Conservation (phyloP, 371 early-diverging fungal genomes). For the Coemansia sp. region DNA sequence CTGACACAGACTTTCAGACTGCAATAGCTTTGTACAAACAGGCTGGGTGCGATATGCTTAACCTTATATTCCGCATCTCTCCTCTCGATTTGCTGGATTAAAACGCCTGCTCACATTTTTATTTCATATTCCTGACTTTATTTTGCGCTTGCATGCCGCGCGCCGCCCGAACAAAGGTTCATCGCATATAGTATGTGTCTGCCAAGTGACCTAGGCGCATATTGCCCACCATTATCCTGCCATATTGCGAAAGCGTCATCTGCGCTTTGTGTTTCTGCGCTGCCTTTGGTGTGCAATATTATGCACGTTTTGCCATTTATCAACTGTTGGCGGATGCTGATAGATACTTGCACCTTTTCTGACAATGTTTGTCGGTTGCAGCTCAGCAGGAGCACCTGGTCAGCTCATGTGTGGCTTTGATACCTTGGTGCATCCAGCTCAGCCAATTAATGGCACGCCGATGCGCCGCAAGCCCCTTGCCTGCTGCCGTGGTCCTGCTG, state of each 20-base stretch:
- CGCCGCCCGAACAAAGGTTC: slow-evolving; percentile 6
- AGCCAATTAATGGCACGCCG: slow-evolving; percentile 4
- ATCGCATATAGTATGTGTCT: slow-evolving; percentile 3
- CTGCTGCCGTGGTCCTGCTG: slow-evolving; percentile 7
- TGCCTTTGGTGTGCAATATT: neutral
- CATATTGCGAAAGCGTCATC: slow-evolving; percentile 6
- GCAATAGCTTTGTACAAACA: neutral
- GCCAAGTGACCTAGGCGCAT: slow-evolving; percentile 7
- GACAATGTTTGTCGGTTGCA: neutral
- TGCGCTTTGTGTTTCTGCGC: slow-evolving; percentile 1
- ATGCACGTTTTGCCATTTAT: slow-evolving; percentile 11
- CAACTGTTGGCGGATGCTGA: neutral
- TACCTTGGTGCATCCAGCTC: slow-evolving; percentile 10
- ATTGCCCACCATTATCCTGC: slow-evolving; percentile 5
- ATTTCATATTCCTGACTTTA: neutral
- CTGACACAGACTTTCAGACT: neutral
- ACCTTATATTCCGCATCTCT: neutral
- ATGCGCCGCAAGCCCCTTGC: slow-evolving; percentile 8
- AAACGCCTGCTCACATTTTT: neutral
- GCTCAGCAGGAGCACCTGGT: neutral
- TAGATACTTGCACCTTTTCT: neutral
- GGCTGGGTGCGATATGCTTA: neutral
- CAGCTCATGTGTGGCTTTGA: slow-evolving; percentile 12
- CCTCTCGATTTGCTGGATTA: neutral
- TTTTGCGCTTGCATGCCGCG: slow-evolving; percentile 11